These are phyloP conservation scores for Hermanozyma aechmeae DNA, from an alignment of 805 yeast species.

Conservation along the genomic window DNA sequence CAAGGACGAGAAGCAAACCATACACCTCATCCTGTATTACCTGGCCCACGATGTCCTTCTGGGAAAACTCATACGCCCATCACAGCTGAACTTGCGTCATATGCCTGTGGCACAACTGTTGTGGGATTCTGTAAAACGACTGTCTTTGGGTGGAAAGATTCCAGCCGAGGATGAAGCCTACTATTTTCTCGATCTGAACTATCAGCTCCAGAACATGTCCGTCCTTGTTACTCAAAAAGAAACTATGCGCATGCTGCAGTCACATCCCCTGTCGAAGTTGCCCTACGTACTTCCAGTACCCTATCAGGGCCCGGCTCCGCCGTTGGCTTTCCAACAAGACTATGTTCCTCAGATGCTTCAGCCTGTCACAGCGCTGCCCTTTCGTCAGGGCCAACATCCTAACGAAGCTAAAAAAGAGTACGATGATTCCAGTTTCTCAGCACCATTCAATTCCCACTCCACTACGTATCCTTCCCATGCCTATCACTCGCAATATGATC, in stretches of 20 bases:
- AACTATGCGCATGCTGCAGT: too few species aligned
- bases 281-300: neutral
- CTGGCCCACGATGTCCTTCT: slow-evolving; percentile 61
- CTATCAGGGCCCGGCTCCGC: neutral
- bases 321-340: neutral
- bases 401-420: too few species aligned
- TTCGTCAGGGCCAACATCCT: too few species aligned
- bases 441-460: too few species aligned
- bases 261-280: too few species aligned
- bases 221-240: slow-evolving; percentile 7
- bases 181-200: slow-evolving; percentile 37
- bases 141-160: slow-evolving; percentile 49
- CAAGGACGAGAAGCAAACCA: slow-evolving; percentile 30
- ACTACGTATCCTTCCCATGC: too few species aligned
- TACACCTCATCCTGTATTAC: slow-evolving; percentile 77
- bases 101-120: slow-evolving; percentile 38
- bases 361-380: too few species aligned
- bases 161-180: slow-evolving; percentile 42
- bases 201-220: slow-evolving; percentile 33
- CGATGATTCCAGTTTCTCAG: too few species aligned
- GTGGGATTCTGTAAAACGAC: slow-evolving; percentile 48
- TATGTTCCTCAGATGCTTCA: slow-evolving; percentile 1
- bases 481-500: too few species aligned
- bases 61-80: slow-evolving; percentile 50
- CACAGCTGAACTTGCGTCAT: slow-evolving; percentile 43